Evolutionary conservation across 78 protist species (phyloP), one percentile per base, ranked within the genome.

Genomic region (Dictyostelium brefeldianum): DNA sequence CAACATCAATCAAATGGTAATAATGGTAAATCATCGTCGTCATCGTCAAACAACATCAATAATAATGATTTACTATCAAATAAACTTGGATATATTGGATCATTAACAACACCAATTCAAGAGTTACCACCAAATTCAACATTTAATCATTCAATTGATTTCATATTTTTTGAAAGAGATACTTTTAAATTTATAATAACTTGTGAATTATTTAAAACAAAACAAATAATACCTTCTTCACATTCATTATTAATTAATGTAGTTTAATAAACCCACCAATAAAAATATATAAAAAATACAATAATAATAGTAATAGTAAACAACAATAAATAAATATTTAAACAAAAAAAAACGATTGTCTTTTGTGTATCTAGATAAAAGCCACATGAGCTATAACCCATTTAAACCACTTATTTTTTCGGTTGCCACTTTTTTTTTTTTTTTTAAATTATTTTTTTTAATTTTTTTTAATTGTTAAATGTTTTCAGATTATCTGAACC

Each of bases 121-220:
- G 93, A 87, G 83, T 62, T 87, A 12, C 56, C 10, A 77, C 27
- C 79, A 4, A 50, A 54, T 36, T 53, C 81, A 11, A 48, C 93
- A 0, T 77, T 47, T 36, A 67, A 87, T 22, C 93, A 87, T 31
- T 75, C 36, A n/a, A 27, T 87, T 5, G 83, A 74, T 27, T 83
- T 87, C 20, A 74, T 87, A 47, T 87, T 87, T 31, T 87, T 87
- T 64, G 93, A 87, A 77, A 87, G 74, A 65, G 93, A 87, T 10
- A 29, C 59, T 11, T 87, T 36, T 56, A 87, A 65, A 48, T 77
- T 87, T 47, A 50, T 87, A 18, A 50, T 87, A 2, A 46, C 93
- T 27, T 87, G 93, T 64, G 93, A 87, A 51, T 50, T 87, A 31
- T 87, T 78, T 56, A 87, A 87, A 64, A 87, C 93, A 1, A 87